phyloP scores from a whole-genome alignment of 2,329 filamentous ascomycete genomes.

The Botrytis pseudocinerea region DNA sequence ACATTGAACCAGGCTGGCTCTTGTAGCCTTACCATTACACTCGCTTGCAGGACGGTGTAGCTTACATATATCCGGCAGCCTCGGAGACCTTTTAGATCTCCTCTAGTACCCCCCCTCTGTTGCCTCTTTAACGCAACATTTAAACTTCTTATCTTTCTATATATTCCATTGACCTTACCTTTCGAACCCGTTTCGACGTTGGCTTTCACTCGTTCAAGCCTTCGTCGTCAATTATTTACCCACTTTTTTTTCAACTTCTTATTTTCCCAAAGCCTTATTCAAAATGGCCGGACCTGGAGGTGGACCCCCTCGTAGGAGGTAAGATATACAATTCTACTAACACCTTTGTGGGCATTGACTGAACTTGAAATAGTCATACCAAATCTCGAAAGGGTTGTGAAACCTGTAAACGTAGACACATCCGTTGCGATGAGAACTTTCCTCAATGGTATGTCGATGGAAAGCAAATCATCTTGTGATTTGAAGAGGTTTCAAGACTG shows the following conservation, averaged over 20 bases:
- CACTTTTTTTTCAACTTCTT: slow-evolving; percentile 20
- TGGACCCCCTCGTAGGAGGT: slow-evolving; percentile 79
- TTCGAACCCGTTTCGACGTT: slow-evolving; percentile 34
- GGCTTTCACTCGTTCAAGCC: slow-evolving; percentile 43
- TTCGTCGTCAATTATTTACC: slow-evolving; percentile 40
- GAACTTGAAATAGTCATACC: slow-evolving; percentile 70
- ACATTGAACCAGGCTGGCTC: slow-evolving; percentile 28
- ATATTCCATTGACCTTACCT: slow-evolving; percentile 23
- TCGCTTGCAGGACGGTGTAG: slow-evolving; percentile 31
- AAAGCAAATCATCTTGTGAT: slow-evolving; percentile 23
- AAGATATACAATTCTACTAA: slow-evolving; percentile 36
- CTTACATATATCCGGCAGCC: slow-evolving; percentile 38
- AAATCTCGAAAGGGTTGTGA: slow-evolving; percentile 99
- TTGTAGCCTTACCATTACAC: slow-evolving; percentile 36
- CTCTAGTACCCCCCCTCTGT: slow-evolving; percentile 29
- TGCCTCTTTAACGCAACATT: slow-evolving; percentile 12
- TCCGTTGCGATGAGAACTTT: slow-evolving; percentile 95
- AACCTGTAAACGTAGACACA: slow-evolving; percentile 96
- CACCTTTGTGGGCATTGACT: slow-evolving; percentile 24
- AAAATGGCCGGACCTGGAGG: slow-evolving; percentile 91
- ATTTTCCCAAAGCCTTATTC: slow-evolving; percentile 31
- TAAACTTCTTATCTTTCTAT: slow-evolving; percentile 22
- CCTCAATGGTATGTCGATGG: slow-evolving; percentile 77
- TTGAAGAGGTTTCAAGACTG: slow-evolving; percentile 28
- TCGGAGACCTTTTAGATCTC: slow-evolving; percentile 29